Evolutionary conservation across 768 basidiomycete genomes (phyloP).

Genomic region (Lentinula detonsa): DNA sequence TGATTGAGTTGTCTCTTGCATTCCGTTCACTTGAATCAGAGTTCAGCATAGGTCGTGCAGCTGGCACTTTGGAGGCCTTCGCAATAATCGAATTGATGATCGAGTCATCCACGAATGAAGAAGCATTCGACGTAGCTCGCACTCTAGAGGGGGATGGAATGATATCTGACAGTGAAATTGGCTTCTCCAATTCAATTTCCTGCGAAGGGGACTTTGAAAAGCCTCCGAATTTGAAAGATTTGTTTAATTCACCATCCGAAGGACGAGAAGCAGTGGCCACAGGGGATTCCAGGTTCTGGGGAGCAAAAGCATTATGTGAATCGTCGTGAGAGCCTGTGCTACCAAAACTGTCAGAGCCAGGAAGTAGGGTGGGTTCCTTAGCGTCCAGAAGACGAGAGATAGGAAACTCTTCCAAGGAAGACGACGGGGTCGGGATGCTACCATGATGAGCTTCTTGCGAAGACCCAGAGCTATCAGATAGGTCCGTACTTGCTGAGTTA

Average conservation of each 20-base stretch:
- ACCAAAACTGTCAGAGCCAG: conserved; percentile 30
- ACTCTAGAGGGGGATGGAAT: conserved; percentile 59
- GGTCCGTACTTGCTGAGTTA: background rate
- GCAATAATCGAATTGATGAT: conserved; percentile 51
- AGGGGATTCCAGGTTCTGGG: conserved; percentile 14
- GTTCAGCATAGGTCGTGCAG: conserved; percentile 22
- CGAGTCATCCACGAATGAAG: conserved; percentile 36
- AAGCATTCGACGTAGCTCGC: conserved; percentile 40
- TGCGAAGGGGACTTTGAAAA: conserved; percentile 18
- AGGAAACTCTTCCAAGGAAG: background rate
- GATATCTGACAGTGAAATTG: conserved; percentile 66
- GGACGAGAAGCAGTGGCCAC: conserved; percentile 34
- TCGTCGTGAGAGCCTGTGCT: conserved; percentile 24
- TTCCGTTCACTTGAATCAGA: conserved; percentile 37
- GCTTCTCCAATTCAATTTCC: conserved; percentile 16
- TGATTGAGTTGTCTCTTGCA: conserved; percentile 17
- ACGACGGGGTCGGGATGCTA: conserved; percentile 15
- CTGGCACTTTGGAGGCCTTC: conserved; percentile 33
- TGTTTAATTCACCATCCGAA: conserved; percentile 64
- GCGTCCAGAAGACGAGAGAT: conserved; percentile 15
- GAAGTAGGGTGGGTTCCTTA: conserved; percentile 32
- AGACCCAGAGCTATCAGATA: background rate
- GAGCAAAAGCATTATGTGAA: conserved; percentile 7
- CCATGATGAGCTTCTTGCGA: conserved; percentile 1
- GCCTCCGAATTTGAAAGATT: conserved; percentile 73